Evolutionary conservation across 495 filamentous ascomycete species (phyloP).

Genomic region (Xylaria longipes): DNA sequence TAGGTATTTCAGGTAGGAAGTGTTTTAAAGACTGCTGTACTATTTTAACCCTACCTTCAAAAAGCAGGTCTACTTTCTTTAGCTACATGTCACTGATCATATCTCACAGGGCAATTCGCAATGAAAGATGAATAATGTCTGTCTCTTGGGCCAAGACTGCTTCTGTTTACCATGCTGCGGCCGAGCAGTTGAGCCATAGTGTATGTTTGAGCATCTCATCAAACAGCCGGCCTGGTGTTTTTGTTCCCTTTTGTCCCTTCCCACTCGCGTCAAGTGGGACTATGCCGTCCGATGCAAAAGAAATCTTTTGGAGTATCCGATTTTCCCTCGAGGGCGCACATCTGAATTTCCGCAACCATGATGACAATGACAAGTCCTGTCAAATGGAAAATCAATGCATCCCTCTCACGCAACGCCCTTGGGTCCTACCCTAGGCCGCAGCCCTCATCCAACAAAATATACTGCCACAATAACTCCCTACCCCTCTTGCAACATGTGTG

Average conservation of each 20-base stretch:
- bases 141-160: slow-evolving; percentile 37
- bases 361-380: slow-evolving; percentile 31
- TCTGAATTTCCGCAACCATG: slow-evolving; percentile 35
- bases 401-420: slow-evolving; percentile 33
- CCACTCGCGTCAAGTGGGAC: slow-evolving; percentile 16
- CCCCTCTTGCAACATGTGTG: slow-evolving; percentile 40
- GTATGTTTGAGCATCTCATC: slow-evolving; percentile 32
- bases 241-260: slow-evolving; percentile 29
- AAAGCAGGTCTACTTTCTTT: background rate
- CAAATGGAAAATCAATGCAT: slow-evolving; percentile 38
- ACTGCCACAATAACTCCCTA: slow-evolving; percentile 47
- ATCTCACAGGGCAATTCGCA: background rate
- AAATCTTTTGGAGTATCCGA: slow-evolving; percentile 45
- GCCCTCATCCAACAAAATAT: slow-evolving; percentile 44
- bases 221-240: slow-evolving; percentile 38
- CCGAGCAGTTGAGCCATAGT: slow-evolving; percentile 23
- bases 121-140: slow-evolving; percentile 30
- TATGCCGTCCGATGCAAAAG: slow-evolving; percentile 35
- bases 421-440: slow-evolving; percentile 30
- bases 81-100: slow-evolving; percentile 5
- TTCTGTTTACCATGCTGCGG: slow-evolving; percentile 35
- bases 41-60: background rate
- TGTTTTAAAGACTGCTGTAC: background rate
- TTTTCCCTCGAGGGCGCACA: slow-evolving; percentile 40
- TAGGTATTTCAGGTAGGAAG: no score